Conservation (phyloP, 805 yeast genomes). For the Myxozyma kluyveri region DNA sequence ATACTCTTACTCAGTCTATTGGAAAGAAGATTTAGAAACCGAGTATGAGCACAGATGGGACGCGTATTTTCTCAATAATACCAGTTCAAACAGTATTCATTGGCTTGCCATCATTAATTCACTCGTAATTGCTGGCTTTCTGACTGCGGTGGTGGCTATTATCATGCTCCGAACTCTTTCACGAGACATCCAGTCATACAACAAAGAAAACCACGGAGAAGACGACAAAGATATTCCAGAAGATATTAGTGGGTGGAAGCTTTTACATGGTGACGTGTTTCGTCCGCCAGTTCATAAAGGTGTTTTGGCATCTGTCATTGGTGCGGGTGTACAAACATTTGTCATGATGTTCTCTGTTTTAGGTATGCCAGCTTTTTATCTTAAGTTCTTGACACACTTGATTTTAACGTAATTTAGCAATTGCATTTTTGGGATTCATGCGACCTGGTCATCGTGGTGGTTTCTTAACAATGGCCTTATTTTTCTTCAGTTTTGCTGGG, state of each 20-base stretch:
- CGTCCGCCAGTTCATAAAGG: conserved; percentile 50
- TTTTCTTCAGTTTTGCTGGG: conserved; percentile 67
- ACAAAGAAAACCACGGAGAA: conserved; percentile 31
- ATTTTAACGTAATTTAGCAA: conserved; percentile 38
- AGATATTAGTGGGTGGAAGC: conserved; percentile 50
- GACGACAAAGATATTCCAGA: conserved; percentile 32
- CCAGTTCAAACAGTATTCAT: conserved; percentile 55
- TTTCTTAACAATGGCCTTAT: conserved; percentile 57
- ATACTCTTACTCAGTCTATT: conserved; percentile 79
- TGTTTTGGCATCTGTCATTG: conserved; percentile 55
- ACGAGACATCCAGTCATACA: conserved; percentile 47
- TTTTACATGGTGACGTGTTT: conserved; percentile 53
- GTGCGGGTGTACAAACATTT: conserved; percentile 72
- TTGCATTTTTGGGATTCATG: conserved; percentile 54
- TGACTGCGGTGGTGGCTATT: conserved; percentile 63
- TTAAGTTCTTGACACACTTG: too few relatives aligned
- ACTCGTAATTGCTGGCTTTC: conserved; percentile 57
- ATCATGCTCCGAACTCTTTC: conserved; percentile 57
- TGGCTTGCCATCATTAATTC: conserved; percentile 78
- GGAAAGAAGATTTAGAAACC: conserved; percentile 75
- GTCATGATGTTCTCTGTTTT: conserved; percentile 58
- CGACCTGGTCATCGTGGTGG: conserved; percentile 69
- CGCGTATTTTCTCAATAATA: conserved; percentile 59
- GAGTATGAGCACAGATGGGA: conserved; percentile 73
- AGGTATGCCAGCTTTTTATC: conserved; percentile 4